Evolutionary conservation across 1,284 basidiomycete species (phyloP), one percentile per base, ranked within the genome.

Genomic region (Malassezia japonica): DNA sequence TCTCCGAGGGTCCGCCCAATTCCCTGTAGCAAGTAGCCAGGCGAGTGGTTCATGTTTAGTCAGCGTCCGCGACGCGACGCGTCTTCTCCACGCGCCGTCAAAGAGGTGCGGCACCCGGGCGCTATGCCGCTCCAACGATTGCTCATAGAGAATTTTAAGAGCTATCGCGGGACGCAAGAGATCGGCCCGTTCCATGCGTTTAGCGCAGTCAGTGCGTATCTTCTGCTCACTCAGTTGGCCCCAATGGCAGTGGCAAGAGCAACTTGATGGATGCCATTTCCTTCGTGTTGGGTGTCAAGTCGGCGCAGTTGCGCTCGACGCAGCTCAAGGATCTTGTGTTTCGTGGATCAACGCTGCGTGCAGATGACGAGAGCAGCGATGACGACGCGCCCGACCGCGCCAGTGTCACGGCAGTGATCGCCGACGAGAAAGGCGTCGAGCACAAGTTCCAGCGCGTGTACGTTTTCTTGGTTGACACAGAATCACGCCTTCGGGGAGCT

Each of bases 251-350:
- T 3, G 94, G 94, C 59, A 98, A 99, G 74, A 92, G 88, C 29
- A 99, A 99, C 74, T 81, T 98, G 57, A 98, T 98, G 94, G 94
- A 99, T 74, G 94, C 94, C 49, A 95, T 99, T 62, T 98, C 94
- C 2, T 98, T 98, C 72, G 94, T 98, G 5, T 82, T 99, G 8
- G 92, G 94, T 27, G 86, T 98, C 40, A 89, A 91, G 76, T 89
- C 86, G 49, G 85, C 84, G 1, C 89, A 96, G 64, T 79, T 99
- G 20, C 81, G 94, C 38, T 89, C 86, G 64, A 87, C 86, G 43
- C 90, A 96, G 65, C 79, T 98, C 28, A 88, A 86, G 65, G 94
- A 98, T 73, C 79, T 98, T 37, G 86, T 99, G 10, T 98, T 95
- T 75, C 85, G 92, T 31, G 72, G 20, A 10, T 6, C 18, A 3